Base-by-base conservation (phyloP, 2,329 filamentous ascomycete genomes). In the Fonsecaea nubica region DNA sequence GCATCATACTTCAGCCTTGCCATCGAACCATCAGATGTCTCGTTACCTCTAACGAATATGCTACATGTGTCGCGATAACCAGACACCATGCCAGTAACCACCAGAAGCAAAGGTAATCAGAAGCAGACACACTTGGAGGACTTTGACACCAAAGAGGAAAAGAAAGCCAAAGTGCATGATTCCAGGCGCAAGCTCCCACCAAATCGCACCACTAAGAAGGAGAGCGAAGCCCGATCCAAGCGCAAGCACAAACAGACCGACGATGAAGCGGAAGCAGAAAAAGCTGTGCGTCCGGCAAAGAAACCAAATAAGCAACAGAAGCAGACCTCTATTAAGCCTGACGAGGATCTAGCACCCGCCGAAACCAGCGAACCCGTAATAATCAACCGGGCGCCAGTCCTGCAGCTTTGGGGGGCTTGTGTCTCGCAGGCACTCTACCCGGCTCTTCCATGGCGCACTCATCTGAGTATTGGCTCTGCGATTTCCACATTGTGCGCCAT, bases 371-470 rank as follows among this genome's bases (percentile, higher is more conserved):
- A 70, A 30, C 65, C 68, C 21, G 64, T 72, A 53, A 48, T 69
- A 4, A 72, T 67, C 53, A 71, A 70, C 53, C 67, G 69, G 13
- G 62, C 69, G n/a, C 69, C 69, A 1, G 69, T 71, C 3, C 65
- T 71, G 6, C 67, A 69, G 40, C 63, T 71, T n/a, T 71, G 69
- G 69, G 62, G 58, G 10, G 65, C 69, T 2, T 66, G 65, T 13
- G 68, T 71, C 2, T 65, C 69, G 12, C 58, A 64, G n/a, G 56
- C 53, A 18, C 65, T 71, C 6, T 58, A 71, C 40, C 67, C 69
- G 18, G 53, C 62, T 4, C 32, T 68, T 25, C 35, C 55, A 8
- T 71, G 69, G 69, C 7, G 21, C 9, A 69, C 68, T 12, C 61
- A 66, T 53, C 35, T 71, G 9, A 64, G 59, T 21, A 59, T 70